These are phyloP conservation scores for Rhytidhysteron rufulum DNA, from an alignment of 2,329 filamentous ascomycete species.

Conservation along the genomic window DNA sequence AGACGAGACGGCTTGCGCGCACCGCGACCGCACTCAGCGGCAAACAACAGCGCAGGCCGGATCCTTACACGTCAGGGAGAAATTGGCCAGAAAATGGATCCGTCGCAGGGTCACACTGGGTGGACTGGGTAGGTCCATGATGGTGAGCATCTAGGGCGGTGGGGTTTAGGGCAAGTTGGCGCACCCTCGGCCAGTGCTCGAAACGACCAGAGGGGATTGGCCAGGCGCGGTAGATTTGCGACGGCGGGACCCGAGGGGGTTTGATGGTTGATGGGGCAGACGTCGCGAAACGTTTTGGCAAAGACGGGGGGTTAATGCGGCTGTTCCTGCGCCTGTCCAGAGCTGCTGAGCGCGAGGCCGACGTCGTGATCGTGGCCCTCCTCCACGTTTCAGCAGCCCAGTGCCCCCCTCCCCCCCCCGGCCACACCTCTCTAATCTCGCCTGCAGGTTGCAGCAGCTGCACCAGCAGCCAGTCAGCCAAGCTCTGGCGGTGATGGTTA, in stretches of 20 bases:
- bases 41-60: constrained; percentile 16
- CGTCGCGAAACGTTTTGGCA: constrained; percentile 11
- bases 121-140: too few relatives aligned
- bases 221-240: constrained; percentile 15
- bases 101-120: constrained; percentile 8
- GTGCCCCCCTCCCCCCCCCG: background rate
- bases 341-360: background rate
- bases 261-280: constrained; percentile 14
- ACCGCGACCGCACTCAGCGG: constrained; percentile 26
- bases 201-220: constrained; percentile 21
- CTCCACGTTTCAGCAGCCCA: constrained; percentile 1
- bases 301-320: constrained; percentile 13
- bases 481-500: background rate
- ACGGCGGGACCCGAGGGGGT: constrained; percentile 22
- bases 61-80: constrained; percentile 31
- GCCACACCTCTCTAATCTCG: constrained; percentile 2
- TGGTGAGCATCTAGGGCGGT: constrained; percentile 9
- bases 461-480: background rate
- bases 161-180: constrained; percentile 9
- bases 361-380: too few relatives aligned
- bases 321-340: constrained; percentile 16
- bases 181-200: constrained; percentile 11
- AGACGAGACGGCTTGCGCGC: too few relatives aligned
- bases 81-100: constrained; percentile 29
- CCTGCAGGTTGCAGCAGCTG: too few relatives aligned